Conservation (phyloP, 2,329 filamentous ascomycete genomes). For the Chaetomium sp. region DNA sequence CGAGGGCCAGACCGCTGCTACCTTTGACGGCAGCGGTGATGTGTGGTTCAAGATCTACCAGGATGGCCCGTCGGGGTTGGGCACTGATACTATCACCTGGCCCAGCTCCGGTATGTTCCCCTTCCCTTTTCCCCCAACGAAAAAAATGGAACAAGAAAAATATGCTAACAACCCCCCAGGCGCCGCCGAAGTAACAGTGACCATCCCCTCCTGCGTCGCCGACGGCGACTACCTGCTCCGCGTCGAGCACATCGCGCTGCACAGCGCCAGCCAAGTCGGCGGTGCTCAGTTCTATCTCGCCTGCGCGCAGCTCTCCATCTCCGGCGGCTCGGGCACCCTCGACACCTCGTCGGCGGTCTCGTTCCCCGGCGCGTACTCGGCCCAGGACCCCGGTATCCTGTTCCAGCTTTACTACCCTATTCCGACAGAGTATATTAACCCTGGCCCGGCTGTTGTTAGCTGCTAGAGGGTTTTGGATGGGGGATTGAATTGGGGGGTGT, state of each 20-base stretch:
- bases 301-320: slow-evolving; percentile 27
- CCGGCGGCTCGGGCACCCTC: slow-evolving; percentile 23
- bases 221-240: slow-evolving; percentile 33
- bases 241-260: slow-evolving; percentile 33
- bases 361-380: slow-evolving; percentile 28
- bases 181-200: slow-evolving; percentile 24
- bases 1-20: slow-evolving; percentile 30
- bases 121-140: background rate
- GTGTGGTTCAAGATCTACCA: slow-evolving; percentile 40
- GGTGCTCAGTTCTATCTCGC: slow-evolving; percentile 32
- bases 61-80: slow-evolving; percentile 30
- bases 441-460: slow-evolving; percentile 19
- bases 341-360: slow-evolving; percentile 23
- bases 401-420: slow-evolving; percentile 24
- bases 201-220: slow-evolving; percentile 29
- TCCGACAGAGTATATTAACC: slow-evolving; percentile 23
- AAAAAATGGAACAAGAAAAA: background rate
- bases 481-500: no score
- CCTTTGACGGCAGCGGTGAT: slow-evolving; percentile 33
- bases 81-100: slow-evolving; percentile 32
- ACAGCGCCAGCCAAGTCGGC: slow-evolving; percentile 26
- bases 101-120: slow-evolving; percentile 29
- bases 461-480: slow-evolving; percentile 14
- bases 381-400: slow-evolving; percentile 26
- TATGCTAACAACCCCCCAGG: slow-evolving; percentile 7